These are phyloP conservation scores for Candida xiaguanensis DNA, from an alignment of 805 yeast species.

Conservation along the genomic window DNA sequence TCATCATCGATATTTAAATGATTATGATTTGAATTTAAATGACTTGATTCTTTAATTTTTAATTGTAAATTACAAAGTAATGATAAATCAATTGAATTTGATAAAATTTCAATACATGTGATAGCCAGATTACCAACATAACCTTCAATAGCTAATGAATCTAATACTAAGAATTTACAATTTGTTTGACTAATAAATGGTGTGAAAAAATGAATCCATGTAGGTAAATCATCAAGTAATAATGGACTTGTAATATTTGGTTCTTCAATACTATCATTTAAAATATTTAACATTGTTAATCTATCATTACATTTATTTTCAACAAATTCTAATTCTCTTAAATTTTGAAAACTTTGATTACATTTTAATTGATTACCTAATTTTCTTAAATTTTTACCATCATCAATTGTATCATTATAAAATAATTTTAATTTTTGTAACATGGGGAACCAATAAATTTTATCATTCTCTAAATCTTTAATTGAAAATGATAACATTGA, in stretches of 20 bases:
- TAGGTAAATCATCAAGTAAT: not conserved
- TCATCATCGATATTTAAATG: not conserved
- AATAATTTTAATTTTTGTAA: constrained; percentile 4
- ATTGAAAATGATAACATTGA: constrained; percentile 1
- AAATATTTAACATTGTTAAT: constrained; percentile 6
- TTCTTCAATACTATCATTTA: constrained; percentile 1
- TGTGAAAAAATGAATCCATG: constrained; percentile 5
- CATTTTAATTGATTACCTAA: not conserved
- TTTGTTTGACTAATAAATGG: not conserved
- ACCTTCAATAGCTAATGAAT: constrained; percentile 6
- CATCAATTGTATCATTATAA: constrained; percentile 1
- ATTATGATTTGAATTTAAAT: constrained; percentile 1
- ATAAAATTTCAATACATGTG: constrained; percentile 1
- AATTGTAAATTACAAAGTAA: constrained; percentile 5
- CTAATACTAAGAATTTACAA: not conserved
- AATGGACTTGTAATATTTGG: not conserved
- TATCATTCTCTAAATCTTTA: not conserved
- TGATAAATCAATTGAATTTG: constrained; percentile 1
- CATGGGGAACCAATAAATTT: not conserved
- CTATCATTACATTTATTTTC: constrained; percentile 5
- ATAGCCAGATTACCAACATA: not conserved
- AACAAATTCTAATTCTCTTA: constrained; percentile 4
- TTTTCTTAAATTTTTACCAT: constrained; percentile 1
- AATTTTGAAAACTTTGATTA: not conserved
- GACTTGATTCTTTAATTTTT: constrained; percentile 6